Percentiles rank a stretch among this genome's conserved stretches.
Conservation (phyloP, 768 basidiomycete species). For the Auricularia cornea region DNA sequence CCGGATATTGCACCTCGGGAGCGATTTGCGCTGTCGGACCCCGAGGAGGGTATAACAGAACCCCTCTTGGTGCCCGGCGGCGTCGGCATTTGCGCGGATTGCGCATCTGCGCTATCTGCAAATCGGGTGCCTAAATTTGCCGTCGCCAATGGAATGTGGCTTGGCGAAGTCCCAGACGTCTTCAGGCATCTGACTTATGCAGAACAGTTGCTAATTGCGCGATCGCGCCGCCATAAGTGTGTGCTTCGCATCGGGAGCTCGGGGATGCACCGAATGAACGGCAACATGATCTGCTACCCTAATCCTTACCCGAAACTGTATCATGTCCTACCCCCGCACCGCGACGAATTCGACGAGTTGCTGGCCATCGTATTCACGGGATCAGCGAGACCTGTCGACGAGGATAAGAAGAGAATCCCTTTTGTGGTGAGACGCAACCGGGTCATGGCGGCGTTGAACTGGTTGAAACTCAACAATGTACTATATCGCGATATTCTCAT, state of each 20-base stretch:
- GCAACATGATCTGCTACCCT: not conserved
- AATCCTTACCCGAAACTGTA: not conserved
- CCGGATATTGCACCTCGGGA: too few species aligned
- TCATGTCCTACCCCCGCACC: not conserved
- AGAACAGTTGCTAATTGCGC: not conserved
- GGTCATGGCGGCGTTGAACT: not conserved
- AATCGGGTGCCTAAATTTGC: slow-evolving; percentile 17
- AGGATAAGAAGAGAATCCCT: not conserved
- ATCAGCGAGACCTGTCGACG: not conserved
- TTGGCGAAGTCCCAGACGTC: not conserved
- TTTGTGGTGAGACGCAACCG: not conserved
- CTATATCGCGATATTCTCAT: not conserved
- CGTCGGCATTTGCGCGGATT: not conserved
- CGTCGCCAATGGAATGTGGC: slow-evolving; percentile 27
- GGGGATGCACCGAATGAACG: not conserved
- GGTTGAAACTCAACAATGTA: not conserved
- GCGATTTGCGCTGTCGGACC: too few species aligned
- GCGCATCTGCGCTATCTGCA: not conserved
- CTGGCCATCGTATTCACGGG: not conserved
- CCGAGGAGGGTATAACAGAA: too few species aligned
- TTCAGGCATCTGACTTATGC: not conserved
- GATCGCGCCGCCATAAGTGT: not conserved
- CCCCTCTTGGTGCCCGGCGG: not conserved
- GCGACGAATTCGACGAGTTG: not conserved
- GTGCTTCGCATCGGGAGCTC: not conserved